Conservation (phyloP, 306 rosid genomes). For the Prunus dulcis region DNA sequence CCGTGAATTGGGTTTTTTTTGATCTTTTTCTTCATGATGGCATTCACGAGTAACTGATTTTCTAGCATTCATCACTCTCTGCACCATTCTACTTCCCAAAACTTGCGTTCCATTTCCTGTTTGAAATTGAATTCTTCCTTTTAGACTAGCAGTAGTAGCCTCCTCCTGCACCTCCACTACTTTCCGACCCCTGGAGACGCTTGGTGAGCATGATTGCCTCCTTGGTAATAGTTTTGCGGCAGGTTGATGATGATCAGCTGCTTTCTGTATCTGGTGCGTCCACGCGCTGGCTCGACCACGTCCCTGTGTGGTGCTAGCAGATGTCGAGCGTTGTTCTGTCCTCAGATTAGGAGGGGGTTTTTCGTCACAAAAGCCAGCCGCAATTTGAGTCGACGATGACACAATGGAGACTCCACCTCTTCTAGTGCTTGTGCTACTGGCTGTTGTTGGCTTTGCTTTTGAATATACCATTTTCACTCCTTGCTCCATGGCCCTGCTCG, state of each 20-base stretch:
- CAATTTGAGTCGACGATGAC: background rate
- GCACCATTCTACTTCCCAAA: constrained; percentile 80
- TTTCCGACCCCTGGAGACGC: constrained; percentile 46
- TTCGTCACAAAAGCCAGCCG: constrained; percentile 39
- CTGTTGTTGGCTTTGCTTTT: background rate
- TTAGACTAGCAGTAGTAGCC: background rate
- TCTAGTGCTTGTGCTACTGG: background rate
- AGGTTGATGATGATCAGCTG: background rate
- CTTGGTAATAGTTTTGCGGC: constrained; percentile 1
- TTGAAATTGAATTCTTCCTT: background rate
- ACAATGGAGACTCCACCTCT: background rate
- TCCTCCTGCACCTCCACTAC: constrained; percentile 4
- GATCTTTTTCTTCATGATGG: constrained; percentile 34
- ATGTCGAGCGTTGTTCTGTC: constrained; percentile 46
- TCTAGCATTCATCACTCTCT: constrained; percentile 74
- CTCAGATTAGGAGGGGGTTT: constrained; percentile 55
- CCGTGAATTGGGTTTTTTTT: constrained; percentile 19
- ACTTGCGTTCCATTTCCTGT: constrained; percentile 32
- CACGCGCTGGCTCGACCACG: background rate
- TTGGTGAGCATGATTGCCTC: constrained; percentile 62
- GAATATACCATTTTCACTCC: background rate
- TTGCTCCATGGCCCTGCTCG: background rate
- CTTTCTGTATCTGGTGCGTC: background rate
- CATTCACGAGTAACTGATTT: constrained; percentile 21
- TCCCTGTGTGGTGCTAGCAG: constrained; percentile 22